A percentile compares a stretch with the other conserved stretches of the same genome.
Evolutionary conservation across 2,329 filamentous ascomycete species (phyloP).

Genomic region (Pyricularia grisea): DNA sequence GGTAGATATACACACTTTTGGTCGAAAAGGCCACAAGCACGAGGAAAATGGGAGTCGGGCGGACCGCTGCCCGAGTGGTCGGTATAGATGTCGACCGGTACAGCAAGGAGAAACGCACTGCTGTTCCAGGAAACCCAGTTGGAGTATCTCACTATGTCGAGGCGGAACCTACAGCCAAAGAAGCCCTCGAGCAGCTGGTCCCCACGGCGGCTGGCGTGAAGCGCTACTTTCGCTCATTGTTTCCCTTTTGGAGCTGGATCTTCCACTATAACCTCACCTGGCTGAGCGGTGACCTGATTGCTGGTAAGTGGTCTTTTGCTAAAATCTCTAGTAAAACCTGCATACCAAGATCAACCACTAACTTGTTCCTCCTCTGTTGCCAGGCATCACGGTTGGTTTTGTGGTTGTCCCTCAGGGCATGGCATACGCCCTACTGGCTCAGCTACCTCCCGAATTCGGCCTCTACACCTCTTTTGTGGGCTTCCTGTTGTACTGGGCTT

Average conservation of each 20-base stretch:
- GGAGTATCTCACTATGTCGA: slow-evolving; percentile 44
- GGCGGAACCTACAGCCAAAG: slow-evolving; percentile 62
- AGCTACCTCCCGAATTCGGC: slow-evolving; percentile 59
- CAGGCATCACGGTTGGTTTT: slow-evolving; percentile 8
- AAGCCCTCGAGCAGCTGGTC: slow-evolving; percentile 58
- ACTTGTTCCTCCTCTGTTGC: neutral
- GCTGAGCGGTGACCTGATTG: slow-evolving; percentile 81
- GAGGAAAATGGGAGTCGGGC: slow-evolving; percentile 2
- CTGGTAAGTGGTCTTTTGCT: slow-evolving; percentile 45
- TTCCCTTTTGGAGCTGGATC: slow-evolving; percentile 90
- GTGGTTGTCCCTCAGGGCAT: slow-evolving; percentile 74
- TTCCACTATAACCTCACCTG: slow-evolving; percentile 80
- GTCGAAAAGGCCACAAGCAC: neutral
- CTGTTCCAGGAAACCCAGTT: slow-evolving; percentile 18
- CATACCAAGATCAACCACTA: neutral
- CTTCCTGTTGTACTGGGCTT: slow-evolving; percentile 72
- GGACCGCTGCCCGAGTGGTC: slow-evolving; percentile 1
- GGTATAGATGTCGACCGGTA: slow-evolving; percentile 6
- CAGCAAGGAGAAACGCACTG: slow-evolving; percentile 4
- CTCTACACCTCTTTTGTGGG: slow-evolving; percentile 79
- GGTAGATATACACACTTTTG: neutral
- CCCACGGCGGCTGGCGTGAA: slow-evolving; percentile 47
- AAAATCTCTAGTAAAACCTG: neutral
- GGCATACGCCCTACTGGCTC: slow-evolving; percentile 67
- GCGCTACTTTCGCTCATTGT: slow-evolving; percentile 60